Percentiles rank a stretch among this genome's conserved stretches.
These are phyloP conservation scores for Phascolomyces articulosus DNA, from an alignment of 371 early-diverging fungal species.

Conservation along the genomic window DNA sequence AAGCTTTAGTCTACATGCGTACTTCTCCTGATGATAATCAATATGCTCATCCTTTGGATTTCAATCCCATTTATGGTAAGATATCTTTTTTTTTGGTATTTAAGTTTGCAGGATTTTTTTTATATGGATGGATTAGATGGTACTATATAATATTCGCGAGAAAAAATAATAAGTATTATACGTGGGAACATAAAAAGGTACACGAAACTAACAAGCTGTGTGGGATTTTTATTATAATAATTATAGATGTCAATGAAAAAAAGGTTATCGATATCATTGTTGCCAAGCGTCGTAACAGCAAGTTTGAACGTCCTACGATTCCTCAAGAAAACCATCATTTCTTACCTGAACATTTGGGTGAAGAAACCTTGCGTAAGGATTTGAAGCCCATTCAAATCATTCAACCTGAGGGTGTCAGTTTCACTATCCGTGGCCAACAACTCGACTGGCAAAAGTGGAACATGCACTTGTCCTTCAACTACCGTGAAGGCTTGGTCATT, in stretches of 20 bases:
- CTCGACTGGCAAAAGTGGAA: constrained; percentile 59
- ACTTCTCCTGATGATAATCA: constrained; percentile 46
- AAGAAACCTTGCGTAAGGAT: constrained; percentile 43
- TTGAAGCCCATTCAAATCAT: constrained; percentile 47
- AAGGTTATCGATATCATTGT: constrained; percentile 38
- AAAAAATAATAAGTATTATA: no score
- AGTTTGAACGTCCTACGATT: constrained; percentile 42
- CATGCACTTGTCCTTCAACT: constrained; percentile 48
- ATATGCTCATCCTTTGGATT: constrained; percentile 54
- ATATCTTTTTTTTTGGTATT: background rate
- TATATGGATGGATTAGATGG: no score
- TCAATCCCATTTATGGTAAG: constrained; percentile 44
- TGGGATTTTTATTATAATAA: no score
- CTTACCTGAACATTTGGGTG: constrained; percentile 45
- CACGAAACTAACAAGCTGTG: no score
- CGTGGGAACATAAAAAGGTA: no score
- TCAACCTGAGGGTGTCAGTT: constrained; percentile 55
- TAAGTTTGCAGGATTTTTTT: no score
- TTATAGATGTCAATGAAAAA: constrained; percentile 34
- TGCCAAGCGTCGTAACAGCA: constrained; percentile 37
- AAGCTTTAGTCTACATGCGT: constrained; percentile 47
- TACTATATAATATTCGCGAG: no score
- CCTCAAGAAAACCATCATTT: constrained; percentile 40
- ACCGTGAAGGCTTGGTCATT: constrained; percentile 54
- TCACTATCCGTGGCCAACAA: constrained; percentile 44